Evolutionary conservation across 352 stramenopile genomes (phyloP).

Genomic region (Globisporangium echinulatum): DNA sequence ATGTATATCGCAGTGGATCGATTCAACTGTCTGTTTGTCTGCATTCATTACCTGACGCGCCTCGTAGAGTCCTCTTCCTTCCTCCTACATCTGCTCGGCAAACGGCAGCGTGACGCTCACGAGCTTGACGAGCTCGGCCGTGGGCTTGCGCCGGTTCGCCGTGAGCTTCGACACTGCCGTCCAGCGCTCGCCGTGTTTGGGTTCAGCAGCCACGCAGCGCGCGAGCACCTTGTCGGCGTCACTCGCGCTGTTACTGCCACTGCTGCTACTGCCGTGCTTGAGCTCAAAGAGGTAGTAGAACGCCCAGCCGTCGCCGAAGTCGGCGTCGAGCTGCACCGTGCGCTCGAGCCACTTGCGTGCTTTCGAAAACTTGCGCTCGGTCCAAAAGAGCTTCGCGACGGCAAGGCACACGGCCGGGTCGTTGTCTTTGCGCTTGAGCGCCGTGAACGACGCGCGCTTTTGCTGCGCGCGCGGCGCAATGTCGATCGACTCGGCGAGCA

Average conservation of each 20-base stretch:
- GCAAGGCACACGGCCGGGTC: slow-evolving; percentile 95
- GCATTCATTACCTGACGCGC: too few relatives aligned
- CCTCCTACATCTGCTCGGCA: slow-evolving; percentile 32
- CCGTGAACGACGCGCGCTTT: slow-evolving; percentile 94
- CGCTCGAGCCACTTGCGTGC: slow-evolving; percentile 97
- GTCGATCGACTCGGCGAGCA: slow-evolving; percentile 95
- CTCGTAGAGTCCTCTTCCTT: too few relatives aligned
- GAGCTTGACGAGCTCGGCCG: slow-evolving; percentile 62
- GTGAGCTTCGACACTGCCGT: slow-evolving; percentile 91
- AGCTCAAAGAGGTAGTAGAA: slow-evolving; percentile 97
- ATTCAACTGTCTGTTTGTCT: too few relatives aligned
- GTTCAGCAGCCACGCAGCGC: slow-evolving; percentile 88
- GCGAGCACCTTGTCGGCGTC: slow-evolving; percentile 84
- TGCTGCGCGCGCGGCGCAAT: slow-evolving; percentile 92
- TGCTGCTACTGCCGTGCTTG: slow-evolving; percentile 72
- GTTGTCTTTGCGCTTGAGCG: slow-evolving; percentile 97
- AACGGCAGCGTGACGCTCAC: slow-evolving; percentile 75
- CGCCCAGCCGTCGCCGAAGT: slow-evolving; percentile 97
- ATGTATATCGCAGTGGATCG: too few relatives aligned
- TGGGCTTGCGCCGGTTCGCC: slow-evolving; percentile 81
- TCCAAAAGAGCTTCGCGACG: slow-evolving; percentile 96
- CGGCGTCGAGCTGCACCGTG: slow-evolving; percentile 92
- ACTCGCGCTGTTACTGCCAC: slow-evolving; percentile 21
- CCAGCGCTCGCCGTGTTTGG: slow-evolving; percentile 95
- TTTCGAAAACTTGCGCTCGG: slow-evolving; percentile 93